A percentile compares a stretch with the other conserved stretches of the same genome.
These are phyloP conservation scores for Pichia thaimueangensis DNA, from an alignment of 805 yeast genomes.

Conservation along the genomic window DNA sequence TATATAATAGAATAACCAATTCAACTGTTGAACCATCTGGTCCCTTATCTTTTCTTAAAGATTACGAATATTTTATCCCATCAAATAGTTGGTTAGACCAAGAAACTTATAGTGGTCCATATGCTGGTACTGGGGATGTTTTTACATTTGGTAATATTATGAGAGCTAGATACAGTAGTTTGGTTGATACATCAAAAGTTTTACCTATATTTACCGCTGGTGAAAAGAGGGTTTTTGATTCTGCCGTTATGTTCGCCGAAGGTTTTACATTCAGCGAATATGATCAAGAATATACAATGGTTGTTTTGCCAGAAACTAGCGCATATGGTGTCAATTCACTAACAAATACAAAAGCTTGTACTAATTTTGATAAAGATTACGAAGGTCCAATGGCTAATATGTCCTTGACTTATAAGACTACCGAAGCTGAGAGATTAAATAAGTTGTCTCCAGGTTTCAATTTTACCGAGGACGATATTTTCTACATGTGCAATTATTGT, in stretches of 20 bases:
- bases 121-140: neutral
- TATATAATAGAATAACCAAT: conserved; percentile 21
- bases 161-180: neutral
- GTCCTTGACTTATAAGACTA: no score
- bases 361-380: neutral
- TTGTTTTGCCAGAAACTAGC: neutral
- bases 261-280: neutral
- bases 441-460: neutral
- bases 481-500: neutral
- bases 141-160: neutral
- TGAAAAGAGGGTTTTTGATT: neutral
- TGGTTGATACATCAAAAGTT: neutral
- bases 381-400: no score
- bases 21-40: conserved; percentile 34
- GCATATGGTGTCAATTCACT: neutral
- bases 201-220: neutral
- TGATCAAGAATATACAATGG: neutral
- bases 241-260: neutral
- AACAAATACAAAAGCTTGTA: neutral
- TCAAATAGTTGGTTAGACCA: no score
- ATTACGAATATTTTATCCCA: no score
- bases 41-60: conserved; percentile 43
- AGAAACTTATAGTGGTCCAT: no score
- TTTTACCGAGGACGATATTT: neutral
- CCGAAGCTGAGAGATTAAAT: conserved; percentile 1